phyloP scores from a whole-genome alignment of 257 asterid genomes.

The Gentiana straminea region DNA sequence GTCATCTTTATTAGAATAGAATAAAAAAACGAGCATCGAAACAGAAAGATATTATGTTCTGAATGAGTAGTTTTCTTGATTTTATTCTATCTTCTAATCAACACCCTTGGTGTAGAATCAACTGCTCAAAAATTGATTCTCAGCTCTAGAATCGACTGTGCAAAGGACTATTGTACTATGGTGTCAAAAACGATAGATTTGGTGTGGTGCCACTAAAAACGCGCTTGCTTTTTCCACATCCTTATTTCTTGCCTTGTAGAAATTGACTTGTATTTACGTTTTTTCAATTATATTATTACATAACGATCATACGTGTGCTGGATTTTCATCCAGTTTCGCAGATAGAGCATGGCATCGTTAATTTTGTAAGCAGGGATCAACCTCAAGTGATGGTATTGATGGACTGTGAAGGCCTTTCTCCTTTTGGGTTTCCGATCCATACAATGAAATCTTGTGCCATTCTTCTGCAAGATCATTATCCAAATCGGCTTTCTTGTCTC shows the following conservation, averaged over 20 bases:
- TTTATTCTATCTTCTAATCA: too few relatives aligned
- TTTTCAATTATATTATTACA: background rate
- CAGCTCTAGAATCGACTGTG: too few relatives aligned
- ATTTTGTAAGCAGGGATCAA: conserved; percentile 19
- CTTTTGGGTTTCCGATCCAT: conserved; percentile 34
- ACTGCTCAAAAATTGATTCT: too few relatives aligned
- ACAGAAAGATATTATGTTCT: too few relatives aligned
- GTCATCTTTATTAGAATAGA: too few relatives aligned
- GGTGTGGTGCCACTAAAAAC: too few relatives aligned
- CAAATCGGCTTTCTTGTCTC: conserved; percentile 31
- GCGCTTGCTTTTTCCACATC: too few relatives aligned
- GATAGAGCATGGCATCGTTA: conserved; percentile 30
- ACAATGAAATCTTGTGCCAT: conserved; percentile 39
- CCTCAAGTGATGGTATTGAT: conserved; percentile 34
- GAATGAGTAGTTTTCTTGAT: too few relatives aligned
- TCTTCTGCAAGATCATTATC: conserved; percentile 42
- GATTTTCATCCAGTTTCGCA: conserved; percentile 28
- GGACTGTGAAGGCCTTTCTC: conserved; percentile 41
- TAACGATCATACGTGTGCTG: background rate
- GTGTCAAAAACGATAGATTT: too few relatives aligned
- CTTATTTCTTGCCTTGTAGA: background rate
- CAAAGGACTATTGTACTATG: too few relatives aligned
- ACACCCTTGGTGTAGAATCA: too few relatives aligned
- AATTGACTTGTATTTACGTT: background rate
- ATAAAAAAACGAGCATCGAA: too few relatives aligned